A percentile compares a stretch with the other conserved stretches of the same genome.
Conservation (phyloP, 371 early-diverging fungal species). For the Lichtheimia ramosa region DNA sequence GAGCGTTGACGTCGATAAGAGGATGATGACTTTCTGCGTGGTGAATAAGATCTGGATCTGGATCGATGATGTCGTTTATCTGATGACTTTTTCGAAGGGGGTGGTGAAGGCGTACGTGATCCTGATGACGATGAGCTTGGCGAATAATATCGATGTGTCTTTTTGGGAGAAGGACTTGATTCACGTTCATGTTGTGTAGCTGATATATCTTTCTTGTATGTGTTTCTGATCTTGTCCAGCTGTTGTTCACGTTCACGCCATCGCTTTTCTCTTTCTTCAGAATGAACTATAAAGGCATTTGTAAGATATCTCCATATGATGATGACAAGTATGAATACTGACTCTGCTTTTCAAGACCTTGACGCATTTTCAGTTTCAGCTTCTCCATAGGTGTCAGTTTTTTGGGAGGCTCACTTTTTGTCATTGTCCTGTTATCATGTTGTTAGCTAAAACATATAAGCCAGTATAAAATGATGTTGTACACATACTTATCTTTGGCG, state of each 20-base stretch:
- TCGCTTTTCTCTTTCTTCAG: slow-evolving; percentile 27
- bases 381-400: slow-evolving; percentile 56
- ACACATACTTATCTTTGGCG: neutral
- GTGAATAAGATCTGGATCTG: no score
- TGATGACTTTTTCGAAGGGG: no score
- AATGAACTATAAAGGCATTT: slow-evolving; percentile 22
- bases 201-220: slow-evolving; percentile 11
- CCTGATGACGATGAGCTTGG: slow-evolving; percentile 14
- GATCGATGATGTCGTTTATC: no score
- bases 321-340: slow-evolving; percentile 1
- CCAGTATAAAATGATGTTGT: neutral
- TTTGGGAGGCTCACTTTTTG: slow-evolving; percentile 12
- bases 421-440: slow-evolving; percentile 5
- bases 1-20: no score
- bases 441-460: neutral
- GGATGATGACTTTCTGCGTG: no score
- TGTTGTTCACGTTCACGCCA: slow-evolving; percentile 34
- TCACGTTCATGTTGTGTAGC: neutral
- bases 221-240: neutral
- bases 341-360: slow-evolving; percentile 51
- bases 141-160: slow-evolving; percentile 11
- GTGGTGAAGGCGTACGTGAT: slow-evolving; percentile 15
- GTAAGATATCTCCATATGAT: neutral
- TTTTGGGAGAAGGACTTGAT: slow-evolving; percentile 4
- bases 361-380: slow-evolving; percentile 47